Evolutionary conservation across 805 yeast species (phyloP).

Genomic region (Blastobotrys mokoenaii): DNA sequence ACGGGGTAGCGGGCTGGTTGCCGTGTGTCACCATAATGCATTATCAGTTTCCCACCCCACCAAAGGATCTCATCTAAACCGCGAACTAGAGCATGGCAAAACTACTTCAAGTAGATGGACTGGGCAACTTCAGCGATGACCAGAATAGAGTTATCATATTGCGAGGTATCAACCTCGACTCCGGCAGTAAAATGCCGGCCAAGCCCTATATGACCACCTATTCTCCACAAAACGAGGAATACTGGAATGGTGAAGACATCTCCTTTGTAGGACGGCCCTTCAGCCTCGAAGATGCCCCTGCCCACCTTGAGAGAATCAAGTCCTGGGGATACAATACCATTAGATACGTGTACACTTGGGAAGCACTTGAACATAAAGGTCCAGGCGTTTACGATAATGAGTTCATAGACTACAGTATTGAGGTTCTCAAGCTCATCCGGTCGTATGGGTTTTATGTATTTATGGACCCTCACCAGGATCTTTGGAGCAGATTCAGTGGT

Average conservation of each 20-base stretch:
- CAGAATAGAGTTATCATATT: slow-evolving; percentile 51
- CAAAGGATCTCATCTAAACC: too few species aligned
- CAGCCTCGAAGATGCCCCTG: slow-evolving; percentile 60
- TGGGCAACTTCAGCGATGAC: slow-evolving; percentile 51
- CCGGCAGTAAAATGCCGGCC: slow-evolving; percentile 61
- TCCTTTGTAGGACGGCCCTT: slow-evolving; percentile 77
- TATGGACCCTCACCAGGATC: slow-evolving; percentile 88
- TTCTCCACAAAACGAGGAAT: slow-evolving; percentile 27
- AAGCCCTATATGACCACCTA: slow-evolving; percentile 39
- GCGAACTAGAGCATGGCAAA: neutral
- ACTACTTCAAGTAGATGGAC: slow-evolving; percentile 27
- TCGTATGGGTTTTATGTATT: slow-evolving; percentile 67
- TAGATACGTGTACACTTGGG: slow-evolving; percentile 82
- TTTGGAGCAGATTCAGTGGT: slow-evolving; percentile 85
- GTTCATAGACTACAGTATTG: slow-evolving; percentile 60
- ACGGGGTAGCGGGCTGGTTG: neutral
- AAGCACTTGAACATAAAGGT: slow-evolving; percentile 79
- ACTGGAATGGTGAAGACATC: slow-evolving; percentile 60
- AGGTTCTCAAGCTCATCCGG: slow-evolving; percentile 50
- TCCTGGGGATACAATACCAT: slow-evolving; percentile 75
- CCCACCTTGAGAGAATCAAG: slow-evolving; percentile 61
- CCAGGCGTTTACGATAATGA: slow-evolving; percentile 77
- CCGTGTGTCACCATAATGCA: too few species aligned
- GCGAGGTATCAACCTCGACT: slow-evolving; percentile 77
- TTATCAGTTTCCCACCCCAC: too few species aligned